Percentiles rank a stretch among this genome's conserved stretches.
These are phyloP conservation scores for Phascolomyces articulosus DNA, from an alignment of 371 early-diverging fungal species.

Conservation along the genomic window DNA sequence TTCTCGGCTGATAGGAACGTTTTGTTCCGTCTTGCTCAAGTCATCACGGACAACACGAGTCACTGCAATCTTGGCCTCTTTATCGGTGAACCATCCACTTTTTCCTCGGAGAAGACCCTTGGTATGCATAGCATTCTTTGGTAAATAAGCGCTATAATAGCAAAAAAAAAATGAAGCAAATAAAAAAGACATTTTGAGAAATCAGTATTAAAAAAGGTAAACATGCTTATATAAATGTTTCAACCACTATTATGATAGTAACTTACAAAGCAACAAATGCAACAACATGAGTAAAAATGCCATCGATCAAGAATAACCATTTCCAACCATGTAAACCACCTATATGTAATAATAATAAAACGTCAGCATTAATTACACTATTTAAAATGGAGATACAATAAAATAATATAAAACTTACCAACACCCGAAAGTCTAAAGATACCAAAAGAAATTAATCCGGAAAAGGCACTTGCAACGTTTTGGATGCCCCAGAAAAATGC, in stretches of 20 bases:
- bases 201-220: background rate
- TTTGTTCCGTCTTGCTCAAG: slow-evolving; percentile 44
- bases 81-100: slow-evolving; percentile 24
- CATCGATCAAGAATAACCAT: slow-evolving; percentile 61
- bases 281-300: slow-evolving; percentile 54
- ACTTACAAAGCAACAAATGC: slow-evolving; percentile 47
- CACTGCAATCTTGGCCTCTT: slow-evolving; percentile 45
- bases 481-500: slow-evolving; percentile 65
- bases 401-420: no score
- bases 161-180: no score
- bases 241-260: background rate
- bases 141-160: slow-evolving; percentile 46
- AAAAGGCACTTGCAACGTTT: slow-evolving; percentile 57
- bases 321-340: slow-evolving; percentile 59
- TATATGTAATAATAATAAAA: no score
- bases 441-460: slow-evolving; percentile 61
- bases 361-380: no score
- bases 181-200: background rate
- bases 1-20: slow-evolving; percentile 18
- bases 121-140: slow-evolving; percentile 40
- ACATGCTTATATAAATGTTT: no score
- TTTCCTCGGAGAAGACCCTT: slow-evolving; percentile 37
- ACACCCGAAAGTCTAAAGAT: no score
- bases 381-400: no score
- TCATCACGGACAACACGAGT: slow-evolving; percentile 61